Percentiles rank a stretch among this genome's conserved stretches.
Evolutionary conservation across 2,329 filamentous ascomycete genomes (phyloP).

Genomic region (Penicillium paneum): DNA sequence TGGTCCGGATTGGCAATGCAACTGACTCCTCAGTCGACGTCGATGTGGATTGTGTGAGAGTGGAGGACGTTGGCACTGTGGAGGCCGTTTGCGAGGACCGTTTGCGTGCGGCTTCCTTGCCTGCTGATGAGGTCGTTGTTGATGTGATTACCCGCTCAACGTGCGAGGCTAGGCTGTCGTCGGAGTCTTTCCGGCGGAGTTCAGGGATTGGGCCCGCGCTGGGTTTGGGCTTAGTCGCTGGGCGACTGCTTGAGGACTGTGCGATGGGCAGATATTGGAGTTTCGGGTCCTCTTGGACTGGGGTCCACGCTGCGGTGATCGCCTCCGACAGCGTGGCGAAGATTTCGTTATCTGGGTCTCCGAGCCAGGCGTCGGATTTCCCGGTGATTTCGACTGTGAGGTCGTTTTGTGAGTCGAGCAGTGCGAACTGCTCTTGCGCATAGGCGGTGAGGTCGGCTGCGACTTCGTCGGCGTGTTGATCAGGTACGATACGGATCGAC

Average conservation of each 20-base stretch:
- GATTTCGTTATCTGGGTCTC: constrained; percentile 84
- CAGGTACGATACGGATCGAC: constrained; percentile 87
- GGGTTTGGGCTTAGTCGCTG: constrained; percentile 8
- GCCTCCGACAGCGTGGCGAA: constrained; percentile 85
- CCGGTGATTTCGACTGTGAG: constrained; percentile 84
- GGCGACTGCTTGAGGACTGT: constrained; percentile 14
- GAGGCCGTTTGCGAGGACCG: constrained; percentile 24
- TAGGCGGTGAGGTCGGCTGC: constrained; percentile 65
- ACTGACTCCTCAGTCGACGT: constrained; percentile 11
- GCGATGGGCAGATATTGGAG: constrained; percentile 35
- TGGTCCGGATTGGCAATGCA: constrained; percentile 9
- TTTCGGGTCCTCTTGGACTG: constrained; percentile 30
- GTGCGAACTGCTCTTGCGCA: constrained; percentile 66
- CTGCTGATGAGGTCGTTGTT: constrained; percentile 34
- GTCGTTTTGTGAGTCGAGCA: constrained; percentile 74
- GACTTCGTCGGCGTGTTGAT: constrained; percentile 81
- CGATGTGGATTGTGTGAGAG: constrained; percentile 31
- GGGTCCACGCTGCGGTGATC: constrained; percentile 78
- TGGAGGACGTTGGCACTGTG: constrained; percentile 41
- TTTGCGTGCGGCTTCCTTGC: constrained; percentile 28
- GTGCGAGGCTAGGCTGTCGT: constrained; percentile 40
- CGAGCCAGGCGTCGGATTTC: constrained; percentile 92
- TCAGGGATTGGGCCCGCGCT: constrained; percentile 16
- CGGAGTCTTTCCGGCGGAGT: constrained; percentile 36
- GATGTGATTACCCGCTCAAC: constrained; percentile 41